phyloP scores from a whole-genome alignment of 306 rosid species.

The Inga laurina region DNA sequence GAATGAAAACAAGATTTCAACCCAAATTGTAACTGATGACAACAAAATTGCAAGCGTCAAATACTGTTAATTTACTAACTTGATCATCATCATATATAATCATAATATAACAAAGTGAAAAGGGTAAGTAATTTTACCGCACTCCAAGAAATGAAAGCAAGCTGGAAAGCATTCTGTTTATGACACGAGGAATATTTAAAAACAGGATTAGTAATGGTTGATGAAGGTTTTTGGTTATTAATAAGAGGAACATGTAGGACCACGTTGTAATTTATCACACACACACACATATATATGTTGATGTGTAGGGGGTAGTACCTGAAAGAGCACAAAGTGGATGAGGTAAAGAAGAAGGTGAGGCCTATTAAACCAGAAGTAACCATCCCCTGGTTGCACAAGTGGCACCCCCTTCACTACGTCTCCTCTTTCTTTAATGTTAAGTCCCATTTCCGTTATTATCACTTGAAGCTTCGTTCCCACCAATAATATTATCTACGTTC shows the following conservation, averaged over 20 bases:
- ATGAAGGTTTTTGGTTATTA: no score
- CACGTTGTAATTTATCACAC: neutral
- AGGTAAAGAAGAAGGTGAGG: slow-evolving; percentile 77
- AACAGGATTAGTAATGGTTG: neutral
- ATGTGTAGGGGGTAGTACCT: slow-evolving; percentile 38
- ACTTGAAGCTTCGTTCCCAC: slow-evolving; percentile 91
- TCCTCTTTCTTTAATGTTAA: slow-evolving; percentile 70
- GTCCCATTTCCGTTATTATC: slow-evolving; percentile 89
- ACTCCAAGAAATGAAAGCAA: slow-evolving; percentile 84
- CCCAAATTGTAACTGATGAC: slow-evolving; percentile 64
- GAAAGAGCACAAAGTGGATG: slow-evolving; percentile 85
- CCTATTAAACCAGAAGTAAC: slow-evolving; percentile 81
- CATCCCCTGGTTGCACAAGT: slow-evolving; percentile 77
- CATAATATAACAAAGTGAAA: neutral
- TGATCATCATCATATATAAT: neutral
- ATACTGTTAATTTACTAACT: neutral
- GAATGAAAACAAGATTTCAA: slow-evolving; percentile 67
- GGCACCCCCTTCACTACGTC: slow-evolving; percentile 80
- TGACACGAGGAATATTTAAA: neutral
- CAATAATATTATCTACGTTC: slow-evolving; percentile 56
- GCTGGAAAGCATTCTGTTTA: slow-evolving; percentile 85
- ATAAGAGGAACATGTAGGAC: neutral
- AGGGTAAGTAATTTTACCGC: slow-evolving; percentile 39
- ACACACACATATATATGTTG: no score
- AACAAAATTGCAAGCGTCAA: neutral